phyloP scores from a whole-genome alignment of 1,139 yeast species.

The Zygosaccharomyces sapae region DNA sequence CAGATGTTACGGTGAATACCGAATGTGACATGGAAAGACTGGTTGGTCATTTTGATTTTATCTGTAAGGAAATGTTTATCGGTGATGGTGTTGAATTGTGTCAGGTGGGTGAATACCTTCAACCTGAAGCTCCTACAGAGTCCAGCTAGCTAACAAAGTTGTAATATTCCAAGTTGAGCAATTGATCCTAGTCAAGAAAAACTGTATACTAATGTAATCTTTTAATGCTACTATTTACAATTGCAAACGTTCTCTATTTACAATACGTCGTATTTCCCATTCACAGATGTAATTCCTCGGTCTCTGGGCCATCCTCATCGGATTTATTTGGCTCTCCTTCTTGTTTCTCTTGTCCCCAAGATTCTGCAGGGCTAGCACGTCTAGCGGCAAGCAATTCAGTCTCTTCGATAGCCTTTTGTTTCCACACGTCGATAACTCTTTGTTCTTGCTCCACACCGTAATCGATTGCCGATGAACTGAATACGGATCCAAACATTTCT shows the following conservation, averaged over 20 bases:
- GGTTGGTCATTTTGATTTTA: constrained; percentile 23
- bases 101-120: constrained; percentile 19
- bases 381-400: constrained; percentile 47
- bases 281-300: constrained; percentile 13
- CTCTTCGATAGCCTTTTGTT: constrained; percentile 55
- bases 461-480: constrained; percentile 56
- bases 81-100: constrained; percentile 33
- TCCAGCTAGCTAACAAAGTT: not conserved
- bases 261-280: constrained; percentile 4
- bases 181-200: not conserved
- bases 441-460: constrained; percentile 72
- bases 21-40: constrained; percentile 32
- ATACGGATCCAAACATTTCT: constrained; percentile 77
- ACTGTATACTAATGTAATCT: not conserved
- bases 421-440: constrained; percentile 67
- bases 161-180: not conserved
- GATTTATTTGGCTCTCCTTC: constrained; percentile 9
- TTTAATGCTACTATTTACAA: constrained; percentile 12
- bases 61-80: constrained; percentile 25
- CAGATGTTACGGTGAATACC: constrained; percentile 25
- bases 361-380: constrained; percentile 43
- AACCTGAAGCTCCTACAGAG: not conserved
- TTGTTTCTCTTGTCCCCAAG: constrained; percentile 30
- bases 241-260: constrained; percentile 7
- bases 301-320: constrained; percentile 8